A percentile compares a stretch with the other conserved stretches of the same genome.
Conservation (phyloP, 2,329 filamentous ascomycete species). For the Zymoseptoria tritici region DNA sequence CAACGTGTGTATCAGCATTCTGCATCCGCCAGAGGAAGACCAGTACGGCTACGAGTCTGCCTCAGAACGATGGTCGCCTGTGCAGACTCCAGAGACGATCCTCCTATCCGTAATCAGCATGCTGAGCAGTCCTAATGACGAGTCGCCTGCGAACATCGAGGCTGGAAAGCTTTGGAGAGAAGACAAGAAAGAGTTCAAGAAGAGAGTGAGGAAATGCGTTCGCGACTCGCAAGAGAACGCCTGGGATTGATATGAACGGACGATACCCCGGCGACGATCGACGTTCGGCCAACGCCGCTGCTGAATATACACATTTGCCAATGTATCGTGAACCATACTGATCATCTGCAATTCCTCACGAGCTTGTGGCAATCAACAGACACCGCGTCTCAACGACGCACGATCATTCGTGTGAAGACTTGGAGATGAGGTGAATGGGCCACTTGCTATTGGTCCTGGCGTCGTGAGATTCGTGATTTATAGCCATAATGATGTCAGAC, state of each 20-base stretch:
- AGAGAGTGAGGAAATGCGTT: slow-evolving; percentile 68
- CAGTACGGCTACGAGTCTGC: slow-evolving; percentile 88
- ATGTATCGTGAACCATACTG: too few species aligned
- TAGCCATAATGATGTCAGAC: neutral
- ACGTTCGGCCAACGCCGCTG: too few species aligned
- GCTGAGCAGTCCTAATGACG: slow-evolving; percentile 86
- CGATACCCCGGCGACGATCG: neutral
- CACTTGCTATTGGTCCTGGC: neutral
- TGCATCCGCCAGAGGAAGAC: slow-evolving; percentile 92
- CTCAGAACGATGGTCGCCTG: slow-evolving; percentile 85
- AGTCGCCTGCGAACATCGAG: slow-evolving; percentile 91
- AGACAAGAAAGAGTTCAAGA: slow-evolving; percentile 70
- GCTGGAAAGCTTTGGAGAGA: slow-evolving; percentile 83
- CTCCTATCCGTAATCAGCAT: slow-evolving; percentile 86
- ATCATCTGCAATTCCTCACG: neutral
- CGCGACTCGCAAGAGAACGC: slow-evolving; percentile 63
- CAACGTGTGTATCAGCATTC: slow-evolving; percentile 90
- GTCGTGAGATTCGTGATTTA: neutral
- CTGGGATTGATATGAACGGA: slow-evolving; percentile 23
- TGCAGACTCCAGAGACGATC: slow-evolving; percentile 93
- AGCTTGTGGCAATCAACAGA: neutral
- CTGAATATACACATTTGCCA: too few species aligned
- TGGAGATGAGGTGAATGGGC: neutral
- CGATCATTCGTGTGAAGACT: neutral
- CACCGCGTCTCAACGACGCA: neutral